phyloP scores from a whole-genome alignment of 1,139 yeast genomes.

The Suhomyces maxii region DNA sequence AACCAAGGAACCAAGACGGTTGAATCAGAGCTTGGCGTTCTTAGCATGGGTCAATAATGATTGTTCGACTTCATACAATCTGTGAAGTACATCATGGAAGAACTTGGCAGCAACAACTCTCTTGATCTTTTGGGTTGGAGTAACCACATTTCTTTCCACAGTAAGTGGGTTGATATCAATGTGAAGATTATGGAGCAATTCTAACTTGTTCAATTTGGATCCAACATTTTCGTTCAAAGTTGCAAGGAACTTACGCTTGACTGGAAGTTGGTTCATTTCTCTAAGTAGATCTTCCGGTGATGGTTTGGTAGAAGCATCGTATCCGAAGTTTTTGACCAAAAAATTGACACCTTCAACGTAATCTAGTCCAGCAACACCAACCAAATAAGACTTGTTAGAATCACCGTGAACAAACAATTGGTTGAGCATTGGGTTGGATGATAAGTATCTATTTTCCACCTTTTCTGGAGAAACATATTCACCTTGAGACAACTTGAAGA shows the following conservation, averaged over 20 bases:
- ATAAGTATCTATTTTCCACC: slow-evolving; percentile 40
- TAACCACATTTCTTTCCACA: slow-evolving; percentile 38
- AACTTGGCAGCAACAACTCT: slow-evolving; percentile 38
- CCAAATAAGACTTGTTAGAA: slow-evolving; percentile 57
- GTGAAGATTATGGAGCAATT: slow-evolving; percentile 36
- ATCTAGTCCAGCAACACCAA: slow-evolving; percentile 54
- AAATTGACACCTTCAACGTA: slow-evolving; percentile 24
- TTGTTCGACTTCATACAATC: slow-evolving; percentile 18
- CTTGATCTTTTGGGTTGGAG: slow-evolving; percentile 44
- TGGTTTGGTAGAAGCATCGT: slow-evolving; percentile 7
- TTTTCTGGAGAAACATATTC: slow-evolving; percentile 47
- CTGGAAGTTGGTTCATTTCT: slow-evolving; percentile 26
- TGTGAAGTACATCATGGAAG: slow-evolving; percentile 20
- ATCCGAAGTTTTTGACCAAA: slow-evolving; percentile 21
- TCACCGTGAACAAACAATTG: slow-evolving; percentile 59
- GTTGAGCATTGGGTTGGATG: slow-evolving; percentile 31
- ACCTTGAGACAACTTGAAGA: slow-evolving; percentile 47
- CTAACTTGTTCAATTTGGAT: slow-evolving; percentile 33
- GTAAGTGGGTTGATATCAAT: slow-evolving; percentile 42
- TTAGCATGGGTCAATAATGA: slow-evolving; percentile 9
- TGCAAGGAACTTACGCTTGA: slow-evolving; percentile 26
- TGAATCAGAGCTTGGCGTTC: background rate
- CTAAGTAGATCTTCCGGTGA: slow-evolving; percentile 23
- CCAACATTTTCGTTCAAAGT: slow-evolving; percentile 29
- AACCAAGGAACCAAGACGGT: background rate